Percentiles rank a stretch among this genome's conserved stretches.
These are phyloP conservation scores for Ogataea parapolymorpha DNA, from an alignment of 805 yeast genomes.

Conservation along the genomic window DNA sequence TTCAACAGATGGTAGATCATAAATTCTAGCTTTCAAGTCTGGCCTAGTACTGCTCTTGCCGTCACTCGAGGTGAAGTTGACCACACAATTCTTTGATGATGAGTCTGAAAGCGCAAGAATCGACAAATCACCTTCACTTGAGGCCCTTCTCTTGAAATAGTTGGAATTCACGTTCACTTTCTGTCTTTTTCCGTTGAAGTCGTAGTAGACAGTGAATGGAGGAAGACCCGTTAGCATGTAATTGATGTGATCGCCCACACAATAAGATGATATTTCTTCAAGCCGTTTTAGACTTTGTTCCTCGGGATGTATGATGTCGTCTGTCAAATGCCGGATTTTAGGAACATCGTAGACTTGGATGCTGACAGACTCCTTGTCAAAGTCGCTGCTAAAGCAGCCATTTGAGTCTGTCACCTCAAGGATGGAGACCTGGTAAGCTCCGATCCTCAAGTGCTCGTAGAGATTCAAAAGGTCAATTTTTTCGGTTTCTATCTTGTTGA, in stretches of 20 bases:
- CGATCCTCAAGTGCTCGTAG: conserved; percentile 57
- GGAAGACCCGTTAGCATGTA: conserved; percentile 74
- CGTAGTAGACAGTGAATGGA: conserved; percentile 74
- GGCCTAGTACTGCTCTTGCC: conserved; percentile 27
- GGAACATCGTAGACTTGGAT: conserved; percentile 78
- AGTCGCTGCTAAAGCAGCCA: conserved; percentile 57
- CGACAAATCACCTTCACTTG: conserved; percentile 73
- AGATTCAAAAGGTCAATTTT: conserved; percentile 40
- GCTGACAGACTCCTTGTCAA: conserved; percentile 32
- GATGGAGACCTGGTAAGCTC: conserved; percentile 63
- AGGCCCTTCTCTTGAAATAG: conserved; percentile 63
- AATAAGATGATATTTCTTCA: conserved; percentile 43
- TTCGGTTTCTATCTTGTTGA: conserved; percentile 41
- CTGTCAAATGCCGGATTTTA: conserved; percentile 44
- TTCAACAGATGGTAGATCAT: conserved; percentile 69
- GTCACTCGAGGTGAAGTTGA: conserved; percentile 44
- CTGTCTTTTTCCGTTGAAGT: conserved; percentile 60
- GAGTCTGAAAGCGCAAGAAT: conserved; percentile 72
- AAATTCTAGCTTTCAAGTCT: conserved; percentile 34
- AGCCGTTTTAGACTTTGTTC: conserved; percentile 9
- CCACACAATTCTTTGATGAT: conserved; percentile 65
- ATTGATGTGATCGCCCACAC: conserved; percentile 89
- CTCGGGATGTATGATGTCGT: conserved; percentile 33
- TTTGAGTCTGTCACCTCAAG: conserved; percentile 59
- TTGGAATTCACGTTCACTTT: conserved; percentile 44